These are phyloP conservation scores for Clitoria ternatea DNA, from an alignment of 306 rosid genomes.

Conservation along the genomic window DNA sequence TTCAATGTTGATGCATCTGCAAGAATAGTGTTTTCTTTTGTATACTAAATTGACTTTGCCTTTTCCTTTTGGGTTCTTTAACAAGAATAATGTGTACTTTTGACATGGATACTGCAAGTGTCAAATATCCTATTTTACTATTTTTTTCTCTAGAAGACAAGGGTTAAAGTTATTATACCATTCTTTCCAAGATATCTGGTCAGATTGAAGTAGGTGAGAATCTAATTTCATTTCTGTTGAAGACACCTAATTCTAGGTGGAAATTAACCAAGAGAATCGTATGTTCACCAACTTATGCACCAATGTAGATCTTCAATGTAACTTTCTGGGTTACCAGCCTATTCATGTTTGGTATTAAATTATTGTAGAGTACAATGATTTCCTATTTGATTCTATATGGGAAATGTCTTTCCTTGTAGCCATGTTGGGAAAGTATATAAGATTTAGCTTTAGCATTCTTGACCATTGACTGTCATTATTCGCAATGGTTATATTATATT, in stretches of 20 bases:
- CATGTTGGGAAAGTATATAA: not conserved
- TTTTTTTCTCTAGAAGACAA: not conserved
- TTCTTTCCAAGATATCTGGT: not conserved
- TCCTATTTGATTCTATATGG: not conserved
- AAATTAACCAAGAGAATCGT: not conserved
- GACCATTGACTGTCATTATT: not conserved
- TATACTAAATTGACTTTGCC: not conserved
- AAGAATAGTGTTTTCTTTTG: not conserved
- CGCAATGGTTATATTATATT: not conserved
- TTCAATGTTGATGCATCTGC: not conserved
- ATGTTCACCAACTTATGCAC: not conserved
- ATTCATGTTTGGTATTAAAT: not conserved
- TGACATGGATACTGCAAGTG: not conserved
- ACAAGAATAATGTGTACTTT: not conserved
- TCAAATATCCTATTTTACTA: not conserved
- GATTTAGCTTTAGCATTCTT: not conserved
- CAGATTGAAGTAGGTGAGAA: not conserved
- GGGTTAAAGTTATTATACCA: not conserved
- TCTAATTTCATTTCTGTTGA: not conserved
- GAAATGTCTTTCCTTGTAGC: constrained; percentile 1
- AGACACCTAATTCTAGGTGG: not conserved
- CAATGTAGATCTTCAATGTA: not conserved
- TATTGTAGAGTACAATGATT: not conserved
- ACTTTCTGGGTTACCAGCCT: not conserved
- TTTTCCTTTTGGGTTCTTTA: not conserved